Evolutionary conservation across 2,329 filamentous ascomycete genomes (phyloP), one percentile per base, ranked within the genome.

Genomic region (Aspergillus terreus): DNA sequence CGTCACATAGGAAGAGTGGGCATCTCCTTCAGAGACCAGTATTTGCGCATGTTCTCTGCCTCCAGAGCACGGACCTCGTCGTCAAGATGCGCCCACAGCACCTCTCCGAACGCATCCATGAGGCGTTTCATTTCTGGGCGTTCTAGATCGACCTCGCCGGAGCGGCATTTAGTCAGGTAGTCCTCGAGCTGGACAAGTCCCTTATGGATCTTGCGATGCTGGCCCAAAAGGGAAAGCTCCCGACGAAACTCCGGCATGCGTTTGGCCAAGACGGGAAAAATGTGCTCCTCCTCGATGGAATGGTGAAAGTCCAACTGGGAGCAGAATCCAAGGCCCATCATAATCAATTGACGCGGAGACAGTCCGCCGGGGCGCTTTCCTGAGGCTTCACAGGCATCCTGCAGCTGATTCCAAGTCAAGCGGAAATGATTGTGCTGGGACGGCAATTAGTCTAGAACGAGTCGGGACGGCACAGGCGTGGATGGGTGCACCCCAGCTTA

Each of bases 21-120:
- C 70, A 96, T 85, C 77, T 96, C 91, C 44, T 88, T 83, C 54
- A 84, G 60, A 0, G 78, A 87, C 88, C 89, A 96, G 70, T 88
- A 91, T 70, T 78, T 83, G 60, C 89, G 79, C 91, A 96, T 95
- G 67, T 92, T 95, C 69, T 94, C 88, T 42, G 90, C 90, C 2
- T 86, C 82, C 30, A 96, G 70, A 58, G 87, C 82, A 69, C 78
- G 75, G 6, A 96, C 90, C 77, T 96, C 91, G 61, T 92, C 85
- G 62, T 94, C 88, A 54, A 96, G 73, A 77, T 96, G 91, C 63
- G 75, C 76, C 88, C 90, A 92, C 45, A 96, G 69, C 56, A 95
- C 88, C 9, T 77, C 76, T 10, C 88, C 88, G 82, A 92, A 96
- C 4, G 70, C 70, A 69, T 95, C 88, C 84, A 95, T 85, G 63